Base-by-base conservation (phyloP, 2,329 filamentous ascomycete species). In the Zopfia rhizophila region DNA sequence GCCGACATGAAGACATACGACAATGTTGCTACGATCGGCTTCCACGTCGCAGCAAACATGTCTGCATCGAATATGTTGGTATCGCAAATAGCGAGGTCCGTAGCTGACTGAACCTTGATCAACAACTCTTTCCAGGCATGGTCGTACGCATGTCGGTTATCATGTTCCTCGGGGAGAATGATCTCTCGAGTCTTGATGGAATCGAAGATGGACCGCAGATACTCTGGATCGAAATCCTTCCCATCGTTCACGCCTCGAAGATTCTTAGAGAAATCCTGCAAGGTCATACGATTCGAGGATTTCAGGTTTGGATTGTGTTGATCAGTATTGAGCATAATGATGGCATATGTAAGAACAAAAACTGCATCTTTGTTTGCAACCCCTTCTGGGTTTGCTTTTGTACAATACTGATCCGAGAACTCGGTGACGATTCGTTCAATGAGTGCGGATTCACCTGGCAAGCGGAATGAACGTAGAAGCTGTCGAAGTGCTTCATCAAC, bases 1-100 rank as follows among this genome's bases (percentile, higher is more conserved):
- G 95, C 95, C 24, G 93, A 97, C 88, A 97, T 96, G 76, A 99
- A 99, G 3, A 99, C 94, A 66, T 97, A 99, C 10, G 94, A 95
- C 42, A 99, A 78, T 0, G 95, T 97, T 3, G 94, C 92, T 25
- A 99, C 82, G 37, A 99, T 91, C 0, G 95, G 93, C 67, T 85
- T 91, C 94, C 95, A 99, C 0, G 92, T 97, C 16, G 91, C 89
- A 45, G 89, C 86, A 70, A 99, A 99, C 90, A 99, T 97, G 67
- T 99, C 92, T 3, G 92, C 90, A 71, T 99, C 95, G 70, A 91
- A 99, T 27, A 96, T 86, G 66, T 97, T 97, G 4, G 93, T 96
- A 57, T 96, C 83, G 68, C 91, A 95, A 21, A 93, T 78, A 23
- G 88, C 76, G 31, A 97, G 78, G 38, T 87, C 82, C 1, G 88